Base-by-base conservation (phyloP, 805 yeast species). In the Wickerhamomyces tratensis region DNA sequence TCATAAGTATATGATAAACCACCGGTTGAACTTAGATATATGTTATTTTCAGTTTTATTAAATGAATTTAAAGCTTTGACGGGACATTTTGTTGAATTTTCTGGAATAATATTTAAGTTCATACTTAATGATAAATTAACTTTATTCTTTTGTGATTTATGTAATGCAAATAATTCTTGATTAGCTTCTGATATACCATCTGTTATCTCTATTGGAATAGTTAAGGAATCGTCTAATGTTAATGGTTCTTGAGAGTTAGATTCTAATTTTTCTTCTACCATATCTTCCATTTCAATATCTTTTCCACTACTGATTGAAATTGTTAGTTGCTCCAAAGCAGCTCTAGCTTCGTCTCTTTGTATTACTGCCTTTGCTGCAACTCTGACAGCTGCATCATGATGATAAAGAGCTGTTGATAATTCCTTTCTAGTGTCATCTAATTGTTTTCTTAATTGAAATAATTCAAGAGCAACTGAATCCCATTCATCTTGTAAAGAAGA, bases 381-480 rank as follows among this genome's bases (percentile, higher is more conserved):
- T 43, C 89, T 67, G 4, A 84, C 79, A 3, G 96, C 95, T 1
- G 97, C 96, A 58, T 89, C 98, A 48, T 85, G 85, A 54, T 81
- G 82, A 53, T 87, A 89, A 36, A 88, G 63, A 0, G 95, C 81
- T 2, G 82, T 65, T 30, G 93, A 80, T 39, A 89, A 65, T 52
- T 87, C 91, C 50, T 83, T 77, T 45, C 82, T 73, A 1, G 88
- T 71, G 25, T 68, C 66, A 41, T 70, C 74, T 35, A 88, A 67
- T 50, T 83, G 87, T 56, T 85, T 83, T 46, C 93, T 71, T 47
- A 89, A 64, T 35, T 79, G 74, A 54, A 86, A 87, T 20, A 83
- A 70, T 54, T 91, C 97, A 41, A 89, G 64, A 29, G 91, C 85
- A 37, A 86, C 58, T 0, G 96, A 76, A 56, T 89, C 97, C 88